These are phyloP conservation scores for Colletotrichum scovillei DNA, from an alignment of 2,329 filamentous ascomycete species.

Conservation along the genomic window DNA sequence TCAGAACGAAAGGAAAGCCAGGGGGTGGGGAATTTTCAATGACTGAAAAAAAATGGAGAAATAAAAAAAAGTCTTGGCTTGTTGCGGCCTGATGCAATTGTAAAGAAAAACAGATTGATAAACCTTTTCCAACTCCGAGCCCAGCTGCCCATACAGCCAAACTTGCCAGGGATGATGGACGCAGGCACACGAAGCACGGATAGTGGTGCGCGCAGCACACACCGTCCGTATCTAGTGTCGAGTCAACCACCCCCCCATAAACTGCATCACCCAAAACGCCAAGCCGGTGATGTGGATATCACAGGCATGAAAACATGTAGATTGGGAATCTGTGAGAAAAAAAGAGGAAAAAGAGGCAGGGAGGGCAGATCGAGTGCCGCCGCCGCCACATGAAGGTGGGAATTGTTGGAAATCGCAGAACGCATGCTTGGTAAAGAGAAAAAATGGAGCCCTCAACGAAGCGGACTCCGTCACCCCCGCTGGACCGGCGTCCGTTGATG, in stretches of 20 bases:
- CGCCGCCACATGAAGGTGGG: background rate
- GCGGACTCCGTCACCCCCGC: constrained; percentile 15
- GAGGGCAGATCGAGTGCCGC: background rate
- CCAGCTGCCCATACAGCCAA: background rate
- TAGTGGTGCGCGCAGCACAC: constrained; percentile 17
- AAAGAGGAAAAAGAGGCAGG: background rate
- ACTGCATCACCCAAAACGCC: constrained; percentile 31
- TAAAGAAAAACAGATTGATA: background rate
- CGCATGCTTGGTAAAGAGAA: background rate
- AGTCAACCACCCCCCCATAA: constrained; percentile 4
- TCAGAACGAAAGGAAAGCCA: background rate
- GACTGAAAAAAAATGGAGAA: background rate
- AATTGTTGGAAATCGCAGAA: background rate
- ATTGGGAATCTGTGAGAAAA: background rate
- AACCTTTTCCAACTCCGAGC: background rate
- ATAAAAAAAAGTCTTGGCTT: constrained; percentile 1
- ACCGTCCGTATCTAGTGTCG: background rate
- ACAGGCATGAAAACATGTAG: background rate
- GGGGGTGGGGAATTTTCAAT: background rate
- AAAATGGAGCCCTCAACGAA: background rate
- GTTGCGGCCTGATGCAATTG: constrained; percentile 11
- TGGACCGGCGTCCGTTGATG: constrained; percentile 17
- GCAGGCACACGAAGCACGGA: constrained; percentile 11
- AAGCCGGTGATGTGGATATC: constrained; percentile 25
- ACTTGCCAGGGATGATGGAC: background rate